Evolutionary conservation across 768 basidiomycete genomes (phyloP).

Genomic region (Rhizopogon sp.): DNA sequence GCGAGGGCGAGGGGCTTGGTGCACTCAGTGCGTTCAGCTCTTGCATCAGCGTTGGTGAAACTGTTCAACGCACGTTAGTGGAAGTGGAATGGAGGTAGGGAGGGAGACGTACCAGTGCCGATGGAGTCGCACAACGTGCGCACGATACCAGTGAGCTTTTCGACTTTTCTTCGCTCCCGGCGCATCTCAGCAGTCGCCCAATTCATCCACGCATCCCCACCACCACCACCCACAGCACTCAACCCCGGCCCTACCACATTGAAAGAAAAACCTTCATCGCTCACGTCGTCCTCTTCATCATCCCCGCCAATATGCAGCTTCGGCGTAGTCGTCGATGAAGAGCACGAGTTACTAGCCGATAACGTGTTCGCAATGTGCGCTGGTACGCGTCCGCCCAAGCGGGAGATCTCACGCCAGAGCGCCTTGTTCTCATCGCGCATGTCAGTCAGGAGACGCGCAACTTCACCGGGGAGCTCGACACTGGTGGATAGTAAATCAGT

Average conservation of each 20-base stretch:
- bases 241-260: constrained; percentile 7
- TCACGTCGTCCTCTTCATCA: constrained; percentile 17
- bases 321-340: constrained; percentile 19
- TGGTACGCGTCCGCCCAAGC: constrained; percentile 19
- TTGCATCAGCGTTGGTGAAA: constrained; percentile 15
- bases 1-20: constrained; percentile 24
- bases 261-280: constrained; percentile 1
- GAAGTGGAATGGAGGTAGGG: not conserved
- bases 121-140: constrained; percentile 61
- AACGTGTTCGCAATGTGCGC: constrained; percentile 5
- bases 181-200: constrained; percentile 34
- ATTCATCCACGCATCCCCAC: constrained; percentile 23
- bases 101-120: constrained; percentile 37
- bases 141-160: constrained; percentile 54
- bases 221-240: not conserved
- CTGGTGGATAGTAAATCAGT: constrained; percentile 39
- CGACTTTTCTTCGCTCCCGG: constrained; percentile 59
- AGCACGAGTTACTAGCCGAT: constrained; percentile 16
- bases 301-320: constrained; percentile 24
- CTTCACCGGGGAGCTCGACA: constrained; percentile 79
- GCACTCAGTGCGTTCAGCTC: constrained; percentile 23
- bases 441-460: constrained; percentile 43
- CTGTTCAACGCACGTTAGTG: constrained; percentile 4
- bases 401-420: constrained; percentile 38
- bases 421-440: constrained; percentile 72